phyloP scores from a whole-genome alignment of 441 rosid genomes.

The Corymbia citriodora region DNA sequence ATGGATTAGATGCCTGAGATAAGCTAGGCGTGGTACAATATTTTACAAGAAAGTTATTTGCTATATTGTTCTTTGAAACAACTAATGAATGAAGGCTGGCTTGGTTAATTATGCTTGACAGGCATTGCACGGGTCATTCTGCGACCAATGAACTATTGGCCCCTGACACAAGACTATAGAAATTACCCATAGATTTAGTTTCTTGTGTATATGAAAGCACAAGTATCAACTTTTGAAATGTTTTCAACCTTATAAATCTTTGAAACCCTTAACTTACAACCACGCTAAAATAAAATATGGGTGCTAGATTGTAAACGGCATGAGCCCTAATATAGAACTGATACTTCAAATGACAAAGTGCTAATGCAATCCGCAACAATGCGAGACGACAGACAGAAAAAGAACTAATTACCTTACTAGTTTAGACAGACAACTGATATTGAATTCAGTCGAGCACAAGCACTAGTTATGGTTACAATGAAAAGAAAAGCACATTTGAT shows the following conservation, averaged over 20 bases:
- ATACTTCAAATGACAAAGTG: background rate
- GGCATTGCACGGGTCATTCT: too few species aligned
- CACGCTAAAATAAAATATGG: background rate
- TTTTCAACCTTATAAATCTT: background rate
- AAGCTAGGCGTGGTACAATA: too few species aligned
- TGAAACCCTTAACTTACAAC: background rate
- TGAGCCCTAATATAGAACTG: background rate
- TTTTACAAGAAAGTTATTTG: too few species aligned
- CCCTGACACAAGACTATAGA: background rate
- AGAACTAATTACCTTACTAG: background rate
- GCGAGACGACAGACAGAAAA: background rate
- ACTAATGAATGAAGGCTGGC: too few species aligned
- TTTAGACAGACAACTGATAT: background rate
- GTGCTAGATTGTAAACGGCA: background rate
- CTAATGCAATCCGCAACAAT: background rate
- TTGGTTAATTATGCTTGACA: too few species aligned
- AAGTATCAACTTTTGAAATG: background rate
- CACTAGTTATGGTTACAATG: background rate
- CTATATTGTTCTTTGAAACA: too few species aligned
- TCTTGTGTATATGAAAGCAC: background rate
- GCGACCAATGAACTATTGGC: too few species aligned
- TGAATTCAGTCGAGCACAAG: background rate
- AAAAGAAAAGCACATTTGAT: background rate
- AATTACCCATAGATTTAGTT: background rate
- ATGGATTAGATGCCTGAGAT: too few species aligned